These are phyloP conservation scores for Tausonia pullulans DNA, from an alignment of 1,284 basidiomycete genomes.

Conservation along the genomic window DNA sequence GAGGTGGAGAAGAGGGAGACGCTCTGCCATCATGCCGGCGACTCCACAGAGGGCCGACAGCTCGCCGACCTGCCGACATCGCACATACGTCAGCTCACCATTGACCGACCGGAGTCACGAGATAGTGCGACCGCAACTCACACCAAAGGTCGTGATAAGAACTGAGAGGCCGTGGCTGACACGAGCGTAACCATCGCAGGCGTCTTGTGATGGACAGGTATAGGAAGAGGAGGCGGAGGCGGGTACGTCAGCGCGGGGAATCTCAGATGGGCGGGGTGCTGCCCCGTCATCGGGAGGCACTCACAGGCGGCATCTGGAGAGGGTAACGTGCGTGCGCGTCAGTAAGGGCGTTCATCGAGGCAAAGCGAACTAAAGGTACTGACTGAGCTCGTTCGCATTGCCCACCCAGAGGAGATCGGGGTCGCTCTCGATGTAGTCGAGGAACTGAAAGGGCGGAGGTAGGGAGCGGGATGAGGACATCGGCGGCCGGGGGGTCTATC, in stretches of 20 bases:
- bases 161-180: slow-evolving; percentile 67
- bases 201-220: slow-evolving; percentile 45
- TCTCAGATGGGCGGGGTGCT: too few relatives aligned
- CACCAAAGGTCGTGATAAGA: slow-evolving; percentile 55
- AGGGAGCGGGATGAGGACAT: not conserved
- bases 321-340: too few relatives aligned
- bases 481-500: not conserved
- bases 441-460: slow-evolving; percentile 21
- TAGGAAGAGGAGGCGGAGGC: too few relatives aligned
- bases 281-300: too few relatives aligned
- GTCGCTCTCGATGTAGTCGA: slow-evolving; percentile 75
- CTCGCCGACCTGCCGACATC: slow-evolving; percentile 52
- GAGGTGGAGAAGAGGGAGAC: slow-evolving; percentile 83
- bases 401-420: slow-evolving; percentile 65
- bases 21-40: slow-evolving; percentile 50
- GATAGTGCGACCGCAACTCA: not conserved
- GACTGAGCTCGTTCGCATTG: slow-evolving; percentile 33
- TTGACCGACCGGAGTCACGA: not conserved
- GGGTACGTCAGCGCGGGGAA: too few relatives aligned
- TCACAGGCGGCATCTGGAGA: too few relatives aligned
- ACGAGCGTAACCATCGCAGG: slow-evolving; percentile 88
- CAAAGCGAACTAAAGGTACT: too few relatives aligned
- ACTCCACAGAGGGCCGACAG: slow-evolving; percentile 44
- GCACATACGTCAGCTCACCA: slow-evolving; percentile 18
- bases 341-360: too few relatives aligned